These are phyloP conservation scores for Cystofilobasidium macerans DNA, from an alignment of 768 basidiomycete genomes.

Conservation along the genomic window DNA sequence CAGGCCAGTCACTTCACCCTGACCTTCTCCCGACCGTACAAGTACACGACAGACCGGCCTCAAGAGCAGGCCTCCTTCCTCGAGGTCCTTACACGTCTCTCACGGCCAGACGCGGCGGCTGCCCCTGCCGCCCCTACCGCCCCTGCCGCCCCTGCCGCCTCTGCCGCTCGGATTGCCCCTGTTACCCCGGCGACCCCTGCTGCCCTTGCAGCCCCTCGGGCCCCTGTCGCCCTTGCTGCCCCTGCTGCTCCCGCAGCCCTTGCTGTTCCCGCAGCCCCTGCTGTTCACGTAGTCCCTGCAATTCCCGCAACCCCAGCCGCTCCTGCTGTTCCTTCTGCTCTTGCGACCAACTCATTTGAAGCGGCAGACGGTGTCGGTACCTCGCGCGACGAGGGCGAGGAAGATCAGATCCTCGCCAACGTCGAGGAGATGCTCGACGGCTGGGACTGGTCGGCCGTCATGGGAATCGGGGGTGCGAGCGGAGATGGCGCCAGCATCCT, in stretches of 20 bases:
- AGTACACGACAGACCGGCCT: constrained; percentile 71
- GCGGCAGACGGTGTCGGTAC: constrained; percentile 50
- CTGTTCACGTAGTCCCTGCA: no score
- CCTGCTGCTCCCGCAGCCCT: no score
- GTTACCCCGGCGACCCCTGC: no score
- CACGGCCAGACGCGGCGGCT: constrained; percentile 35
- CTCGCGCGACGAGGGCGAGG: constrained; percentile 29
- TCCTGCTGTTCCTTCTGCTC: no score
- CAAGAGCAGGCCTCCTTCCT: constrained; percentile 66
- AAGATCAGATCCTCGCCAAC: constrained; percentile 71
- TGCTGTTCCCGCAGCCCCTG: no score
- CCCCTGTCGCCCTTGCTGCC: no score
- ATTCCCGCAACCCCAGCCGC: no score
- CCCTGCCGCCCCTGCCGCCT: no score
- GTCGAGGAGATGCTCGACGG: constrained; percentile 99
- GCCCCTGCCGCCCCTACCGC: constrained; percentile 35
- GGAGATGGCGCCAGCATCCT: constrained; percentile 42
- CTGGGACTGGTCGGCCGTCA: constrained; percentile 69
- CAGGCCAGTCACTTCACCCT: constrained; percentile 51
- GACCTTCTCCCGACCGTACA: constrained; percentile 77
- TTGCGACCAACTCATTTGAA: constrained; percentile 64
- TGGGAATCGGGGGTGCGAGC: constrained; percentile 34
- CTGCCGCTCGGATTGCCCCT: no score
- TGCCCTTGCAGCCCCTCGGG: no score
- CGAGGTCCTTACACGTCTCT: constrained; percentile 49